These are phyloP conservation scores for Taphrina wiesneri DNA, from an alignment of 1,139 yeast species.

Conservation along the genomic window DNA sequence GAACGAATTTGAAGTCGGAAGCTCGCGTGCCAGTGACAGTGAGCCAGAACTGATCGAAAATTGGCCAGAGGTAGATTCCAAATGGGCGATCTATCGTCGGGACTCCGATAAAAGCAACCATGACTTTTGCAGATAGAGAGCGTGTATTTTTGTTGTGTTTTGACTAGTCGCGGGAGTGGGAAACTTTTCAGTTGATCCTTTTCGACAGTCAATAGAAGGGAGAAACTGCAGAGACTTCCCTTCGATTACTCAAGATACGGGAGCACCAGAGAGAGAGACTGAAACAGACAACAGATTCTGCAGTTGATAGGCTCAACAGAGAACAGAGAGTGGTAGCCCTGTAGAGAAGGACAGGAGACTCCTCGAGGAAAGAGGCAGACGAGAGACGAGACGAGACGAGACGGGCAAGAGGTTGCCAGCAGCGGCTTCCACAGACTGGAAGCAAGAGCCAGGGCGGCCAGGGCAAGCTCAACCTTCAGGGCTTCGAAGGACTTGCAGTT, in stretches of 20 bases:
- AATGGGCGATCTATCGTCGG: constrained; percentile 78
- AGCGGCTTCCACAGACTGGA: not conserved
- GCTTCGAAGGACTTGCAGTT: no score
- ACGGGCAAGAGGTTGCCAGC: not conserved
- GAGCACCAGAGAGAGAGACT: not conserved
- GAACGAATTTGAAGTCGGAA: constrained; percentile 68
- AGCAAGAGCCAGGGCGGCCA: not conserved
- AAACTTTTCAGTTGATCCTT: not conserved
- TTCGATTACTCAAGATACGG: not conserved
- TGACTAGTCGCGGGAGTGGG: not conserved
- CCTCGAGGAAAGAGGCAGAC: not conserved
- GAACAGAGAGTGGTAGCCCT: not conserved
- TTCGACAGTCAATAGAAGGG: not conserved
- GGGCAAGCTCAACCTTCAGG: no score
- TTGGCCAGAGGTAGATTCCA: constrained; percentile 77
- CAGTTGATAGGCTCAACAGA: not conserved
- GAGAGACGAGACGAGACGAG: constrained; percentile 11
- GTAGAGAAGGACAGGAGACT: not conserved
- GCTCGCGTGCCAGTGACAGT: constrained; percentile 58
- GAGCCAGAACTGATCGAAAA: constrained; percentile 64
- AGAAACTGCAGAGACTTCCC: not conserved
- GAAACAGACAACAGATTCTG: not conserved
- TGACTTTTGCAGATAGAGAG: not conserved
- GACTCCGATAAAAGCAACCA: constrained; percentile 35
- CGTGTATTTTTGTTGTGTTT: constrained; percentile 2